Percentiles rank a stretch among this genome's conserved stretches.
Conservation (phyloP, 768 basidiomycete genomes). For the Kwoniella dendrophila region DNA sequence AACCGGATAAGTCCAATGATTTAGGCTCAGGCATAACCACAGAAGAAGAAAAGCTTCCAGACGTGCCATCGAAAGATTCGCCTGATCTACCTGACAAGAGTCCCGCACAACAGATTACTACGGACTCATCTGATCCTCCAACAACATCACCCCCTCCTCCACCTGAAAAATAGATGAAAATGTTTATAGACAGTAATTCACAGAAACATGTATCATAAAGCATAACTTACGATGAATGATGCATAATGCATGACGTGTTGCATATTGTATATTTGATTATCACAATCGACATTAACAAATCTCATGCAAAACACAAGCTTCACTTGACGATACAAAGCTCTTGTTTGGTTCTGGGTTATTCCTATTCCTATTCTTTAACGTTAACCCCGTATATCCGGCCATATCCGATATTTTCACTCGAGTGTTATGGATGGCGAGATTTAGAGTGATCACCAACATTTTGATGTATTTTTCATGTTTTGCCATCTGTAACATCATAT, state of each 20-base stretch:
- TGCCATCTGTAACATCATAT: no score
- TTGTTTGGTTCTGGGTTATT: no score
- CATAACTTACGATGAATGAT: background rate
- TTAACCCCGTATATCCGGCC: background rate
- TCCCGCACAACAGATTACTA: background rate
- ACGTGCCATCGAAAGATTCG: background rate
- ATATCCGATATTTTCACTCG: background rate
- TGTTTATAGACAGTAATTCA: no score
- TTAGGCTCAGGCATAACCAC: no score
- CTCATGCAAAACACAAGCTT: no score
- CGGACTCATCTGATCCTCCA: background rate
- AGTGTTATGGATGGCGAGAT: background rate
- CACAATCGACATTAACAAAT: background rate
- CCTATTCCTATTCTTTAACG: no score
- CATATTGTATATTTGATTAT: background rate
- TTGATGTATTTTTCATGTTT: no score
- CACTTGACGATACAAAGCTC: no score
- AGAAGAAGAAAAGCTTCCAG: no score
- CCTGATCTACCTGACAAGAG: background rate
- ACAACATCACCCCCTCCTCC: background rate
- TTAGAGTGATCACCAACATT: background rate
- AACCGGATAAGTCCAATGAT: no score
- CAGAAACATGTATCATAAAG: no score
- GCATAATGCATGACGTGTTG: background rate
- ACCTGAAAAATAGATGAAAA: background rate